These are phyloP conservation scores for Schizopora paradoxa DNA, from an alignment of 1,284 basidiomycete species.

Conservation along the genomic window DNA sequence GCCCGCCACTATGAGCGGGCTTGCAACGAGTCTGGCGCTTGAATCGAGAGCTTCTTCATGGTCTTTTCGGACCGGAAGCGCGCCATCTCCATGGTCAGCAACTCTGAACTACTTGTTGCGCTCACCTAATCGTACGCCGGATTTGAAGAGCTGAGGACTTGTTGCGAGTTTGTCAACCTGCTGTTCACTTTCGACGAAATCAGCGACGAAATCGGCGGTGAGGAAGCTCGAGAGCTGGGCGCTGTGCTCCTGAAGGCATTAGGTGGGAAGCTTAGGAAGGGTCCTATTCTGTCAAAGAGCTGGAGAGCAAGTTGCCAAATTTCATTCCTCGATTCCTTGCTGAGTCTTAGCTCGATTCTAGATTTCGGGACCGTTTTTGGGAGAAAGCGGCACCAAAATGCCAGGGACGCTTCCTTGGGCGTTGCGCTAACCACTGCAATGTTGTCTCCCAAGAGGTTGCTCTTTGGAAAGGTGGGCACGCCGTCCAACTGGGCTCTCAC, in stretches of 20 bases:
- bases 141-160: constrained; percentile 1
- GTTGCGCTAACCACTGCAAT: constrained; percentile 28
- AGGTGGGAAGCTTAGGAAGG: constrained; percentile 46
- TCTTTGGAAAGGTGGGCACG: constrained; percentile 28
- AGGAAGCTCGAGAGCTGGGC: constrained; percentile 50
- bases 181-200: constrained; percentile 8
- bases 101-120: constrained; percentile 29
- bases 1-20: not conserved
- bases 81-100: constrained; percentile 27
- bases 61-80: constrained; percentile 31
- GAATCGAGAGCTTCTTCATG: constrained; percentile 22
- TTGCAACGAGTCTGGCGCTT: not conserved
- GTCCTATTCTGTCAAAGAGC: constrained; percentile 40
- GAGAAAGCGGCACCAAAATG: too few species aligned
- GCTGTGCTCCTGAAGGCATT: constrained; percentile 49
- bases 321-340: not conserved
- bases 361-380: too few species aligned
- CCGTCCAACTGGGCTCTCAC: constrained; percentile 35
- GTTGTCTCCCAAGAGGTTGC: not conserved
- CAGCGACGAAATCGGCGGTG: constrained; percentile 41
- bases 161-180: constrained; percentile 2
- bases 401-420: constrained; percentile 30
- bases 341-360: too few species aligned
- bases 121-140: constrained; percentile 6
- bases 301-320: too few species aligned